Conservation (phyloP, 2,329 filamentous ascomycete genomes). For the Scedosporium minutisporum region DNA sequence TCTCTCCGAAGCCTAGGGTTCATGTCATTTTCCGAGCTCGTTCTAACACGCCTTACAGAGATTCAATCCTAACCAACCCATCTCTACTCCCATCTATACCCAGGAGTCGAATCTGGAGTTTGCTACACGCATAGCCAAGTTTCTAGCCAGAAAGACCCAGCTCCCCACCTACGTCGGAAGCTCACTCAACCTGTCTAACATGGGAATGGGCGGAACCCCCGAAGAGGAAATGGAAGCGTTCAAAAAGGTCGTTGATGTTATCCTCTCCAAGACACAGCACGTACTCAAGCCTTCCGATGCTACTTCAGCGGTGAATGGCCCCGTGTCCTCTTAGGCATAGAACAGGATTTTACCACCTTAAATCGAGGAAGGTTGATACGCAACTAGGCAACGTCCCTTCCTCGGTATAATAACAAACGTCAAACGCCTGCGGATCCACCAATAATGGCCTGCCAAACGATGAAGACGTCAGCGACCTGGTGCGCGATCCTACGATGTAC, state of each 20-base stretch:
- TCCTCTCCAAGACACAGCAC: constrained; percentile 27
- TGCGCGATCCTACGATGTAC: neutral
- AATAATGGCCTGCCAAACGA: neutral
- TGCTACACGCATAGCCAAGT: constrained; percentile 71
- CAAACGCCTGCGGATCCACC: too few relatives aligned
- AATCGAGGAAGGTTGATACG: too few relatives aligned
- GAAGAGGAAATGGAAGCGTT: constrained; percentile 95
- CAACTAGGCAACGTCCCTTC: too few relatives aligned
- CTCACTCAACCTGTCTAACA: constrained; percentile 67
- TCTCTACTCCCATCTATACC: constrained; percentile 72
- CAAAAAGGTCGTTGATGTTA: constrained; percentile 60
- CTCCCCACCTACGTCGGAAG: constrained; percentile 85
- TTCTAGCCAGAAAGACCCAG: constrained; percentile 63
- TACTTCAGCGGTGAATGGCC: neutral
- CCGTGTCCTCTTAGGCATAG: neutral
- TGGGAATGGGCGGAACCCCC: constrained; percentile 67
- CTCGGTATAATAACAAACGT: too few relatives aligned
- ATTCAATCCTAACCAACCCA: constrained; percentile 48
- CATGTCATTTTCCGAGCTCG: neutral
- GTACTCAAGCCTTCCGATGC: neutral
- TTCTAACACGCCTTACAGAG: constrained; percentile 23
- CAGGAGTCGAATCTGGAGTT: constrained; percentile 75
- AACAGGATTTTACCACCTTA: too few relatives aligned
- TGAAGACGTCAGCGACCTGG: neutral
- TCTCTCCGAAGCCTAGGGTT: neutral